Conservation (phyloP, 2,329 filamentous ascomycete genomes). For the Nothophaeocryptopus gaeumannii region DNA sequence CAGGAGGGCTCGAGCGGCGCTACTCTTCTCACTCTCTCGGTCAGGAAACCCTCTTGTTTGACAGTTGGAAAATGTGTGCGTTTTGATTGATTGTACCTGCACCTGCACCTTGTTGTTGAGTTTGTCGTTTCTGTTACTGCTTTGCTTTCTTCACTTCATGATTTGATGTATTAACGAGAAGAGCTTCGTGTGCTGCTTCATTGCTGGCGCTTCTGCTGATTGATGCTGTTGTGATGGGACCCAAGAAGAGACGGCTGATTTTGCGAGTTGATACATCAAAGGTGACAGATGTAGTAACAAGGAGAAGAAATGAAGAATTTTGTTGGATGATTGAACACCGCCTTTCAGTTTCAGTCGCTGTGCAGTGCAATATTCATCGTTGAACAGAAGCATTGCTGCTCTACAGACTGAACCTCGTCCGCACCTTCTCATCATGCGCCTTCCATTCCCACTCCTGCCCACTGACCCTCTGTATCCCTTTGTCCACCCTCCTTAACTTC, state of each 20-base stretch:
- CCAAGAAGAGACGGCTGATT: slow-evolving; percentile 12
- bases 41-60: slow-evolving; percentile 1
- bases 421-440: slow-evolving; percentile 86
- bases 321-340: too few relatives aligned
- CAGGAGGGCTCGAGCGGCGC: neutral
- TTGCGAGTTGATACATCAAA: neutral
- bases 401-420: slow-evolving; percentile 89
- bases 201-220: slow-evolving; percentile 1
- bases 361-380: too few relatives aligned
- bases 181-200: slow-evolving; percentile 4
- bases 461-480: slow-evolving; percentile 73
- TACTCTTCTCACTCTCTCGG: neutral
- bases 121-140: slow-evolving; percentile 3
- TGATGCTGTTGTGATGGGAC: slow-evolving; percentile 9
- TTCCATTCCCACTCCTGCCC: slow-evolving; percentile 97
- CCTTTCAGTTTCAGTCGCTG: too few relatives aligned
- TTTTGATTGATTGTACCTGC: neutral
- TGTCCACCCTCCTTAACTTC: slow-evolving; percentile 87
- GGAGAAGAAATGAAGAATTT: too few relatives aligned
- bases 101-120: neutral
- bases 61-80: slow-evolving; percentile 11
- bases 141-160: slow-evolving; percentile 8
- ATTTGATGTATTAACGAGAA: slow-evolving; percentile 13
- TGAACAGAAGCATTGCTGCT: too few relatives aligned
- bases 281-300: too few relatives aligned